Percentiles rank a stretch among this genome's conserved stretches.
These are phyloP conservation scores for Neckera pumila DNA, from an alignment of 225 moss, liverwort and hornwort species.

Conservation along the genomic window DNA sequence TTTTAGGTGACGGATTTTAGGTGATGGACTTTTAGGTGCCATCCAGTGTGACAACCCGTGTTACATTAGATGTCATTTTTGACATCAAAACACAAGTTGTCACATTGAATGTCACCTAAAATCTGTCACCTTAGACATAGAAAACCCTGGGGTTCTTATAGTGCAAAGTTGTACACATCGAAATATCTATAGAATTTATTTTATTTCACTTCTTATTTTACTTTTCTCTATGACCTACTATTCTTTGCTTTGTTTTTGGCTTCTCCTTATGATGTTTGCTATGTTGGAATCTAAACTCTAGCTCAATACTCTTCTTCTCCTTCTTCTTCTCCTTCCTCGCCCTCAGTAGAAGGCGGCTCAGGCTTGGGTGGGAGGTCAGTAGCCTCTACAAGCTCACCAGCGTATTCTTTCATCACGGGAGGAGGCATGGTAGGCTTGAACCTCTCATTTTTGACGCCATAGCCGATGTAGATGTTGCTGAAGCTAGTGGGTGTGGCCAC, in stretches of 20 bases:
- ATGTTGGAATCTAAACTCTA: neutral
- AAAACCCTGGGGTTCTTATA: too few relatives aligned
- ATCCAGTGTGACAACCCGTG: too few relatives aligned
- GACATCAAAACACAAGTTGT: too few relatives aligned
- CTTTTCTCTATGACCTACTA: too few relatives aligned
- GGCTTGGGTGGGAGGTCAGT: conserved; percentile 71
- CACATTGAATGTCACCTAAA: too few relatives aligned
- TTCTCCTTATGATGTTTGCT: neutral
- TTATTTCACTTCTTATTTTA: too few relatives aligned
- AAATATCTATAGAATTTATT: neutral
- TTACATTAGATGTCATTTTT: too few relatives aligned
- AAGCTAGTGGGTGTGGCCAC: conserved; percentile 61
- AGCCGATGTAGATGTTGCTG: conserved; percentile 79
- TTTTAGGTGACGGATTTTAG: too few relatives aligned
- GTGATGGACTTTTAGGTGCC: too few relatives aligned
- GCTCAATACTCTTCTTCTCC: conserved; percentile 6
- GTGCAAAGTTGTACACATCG: neutral
- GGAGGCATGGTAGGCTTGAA: conserved; percentile 72
- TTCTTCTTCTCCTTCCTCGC: conserved; percentile 4
- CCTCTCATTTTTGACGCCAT: conserved; percentile 59
- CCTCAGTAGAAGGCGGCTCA: conserved; percentile 9
- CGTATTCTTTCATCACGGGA: conserved; percentile 54
- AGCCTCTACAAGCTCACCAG: conserved; percentile 47
- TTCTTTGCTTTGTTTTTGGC: neutral
- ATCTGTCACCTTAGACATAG: too few relatives aligned